Evolutionary conservation across 1,139 yeast species (phyloP).

Genomic region (Scheffersomyces parashehatae): DNA sequence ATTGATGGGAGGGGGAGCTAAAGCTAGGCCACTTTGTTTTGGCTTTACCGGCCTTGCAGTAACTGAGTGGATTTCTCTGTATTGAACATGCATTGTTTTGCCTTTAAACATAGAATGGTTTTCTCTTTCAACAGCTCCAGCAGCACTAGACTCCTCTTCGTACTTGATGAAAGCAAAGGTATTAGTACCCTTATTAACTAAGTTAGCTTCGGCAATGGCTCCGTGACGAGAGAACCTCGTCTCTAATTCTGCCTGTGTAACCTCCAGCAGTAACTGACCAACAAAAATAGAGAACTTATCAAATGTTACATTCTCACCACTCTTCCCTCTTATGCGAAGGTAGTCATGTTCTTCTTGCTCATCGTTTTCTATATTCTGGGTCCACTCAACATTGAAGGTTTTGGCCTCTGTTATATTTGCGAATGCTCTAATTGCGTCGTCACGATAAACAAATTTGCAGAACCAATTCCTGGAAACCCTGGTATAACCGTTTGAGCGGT

Average conservation of each 20-base stretch:
- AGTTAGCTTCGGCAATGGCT: conserved; percentile 48
- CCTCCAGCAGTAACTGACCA: conserved; percentile 63
- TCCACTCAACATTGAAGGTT: conserved; percentile 73
- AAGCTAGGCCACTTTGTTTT: conserved; percentile 35
- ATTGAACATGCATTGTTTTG: conserved; percentile 82
- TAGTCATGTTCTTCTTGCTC: conserved; percentile 5
- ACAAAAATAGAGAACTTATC: conserved; percentile 76
- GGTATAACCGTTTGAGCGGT: conserved; percentile 15
- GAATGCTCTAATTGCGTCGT: conserved; percentile 88
- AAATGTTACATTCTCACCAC: conserved; percentile 29
- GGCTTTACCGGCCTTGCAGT: conserved; percentile 7
- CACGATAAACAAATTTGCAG: conserved; percentile 78
- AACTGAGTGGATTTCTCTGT: conserved; percentile 56
- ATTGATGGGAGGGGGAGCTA: conserved; percentile 78
- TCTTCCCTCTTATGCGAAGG: not conserved
- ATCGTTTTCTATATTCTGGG: conserved; percentile 63
- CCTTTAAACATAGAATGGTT: conserved; percentile 74
- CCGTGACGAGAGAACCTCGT: conserved; percentile 73
- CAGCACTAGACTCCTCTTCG: conserved; percentile 69
- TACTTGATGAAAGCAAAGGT: conserved; percentile 75
- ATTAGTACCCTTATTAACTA: conserved; percentile 49
- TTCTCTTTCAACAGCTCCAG: conserved; percentile 78
- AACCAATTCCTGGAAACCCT: conserved; percentile 60
- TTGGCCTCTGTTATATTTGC: conserved; percentile 60
- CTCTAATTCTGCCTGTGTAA: conserved; percentile 54